Evolutionary conservation across 176 grass and related monocot species (phyloP).

Genomic region (Alloteropsis semialata): DNA sequence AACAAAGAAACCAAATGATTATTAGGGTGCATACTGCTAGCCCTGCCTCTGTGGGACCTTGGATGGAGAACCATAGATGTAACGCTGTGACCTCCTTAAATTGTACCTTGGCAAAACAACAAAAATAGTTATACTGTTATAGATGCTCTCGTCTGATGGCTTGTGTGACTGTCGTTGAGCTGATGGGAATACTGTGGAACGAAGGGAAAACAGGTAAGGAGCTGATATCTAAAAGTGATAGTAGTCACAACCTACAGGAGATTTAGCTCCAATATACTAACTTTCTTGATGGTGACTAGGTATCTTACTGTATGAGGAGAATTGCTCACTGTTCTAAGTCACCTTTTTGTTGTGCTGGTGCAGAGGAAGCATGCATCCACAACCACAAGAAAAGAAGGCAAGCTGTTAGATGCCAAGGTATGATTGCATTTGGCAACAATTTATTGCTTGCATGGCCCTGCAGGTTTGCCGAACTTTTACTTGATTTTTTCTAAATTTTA

Average conservation of each 20-base stretch:
- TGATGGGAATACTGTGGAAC: conserved; percentile 15
- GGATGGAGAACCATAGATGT: conserved; percentile 9
- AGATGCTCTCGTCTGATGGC: conserved; percentile 15
- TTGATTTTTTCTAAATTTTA: conserved; percentile 29
- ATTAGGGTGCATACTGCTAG: not conserved
- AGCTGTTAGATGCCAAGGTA: conserved; percentile 71
- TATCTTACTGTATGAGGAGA: conserved; percentile 26
- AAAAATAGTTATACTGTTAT: conserved; percentile 7
- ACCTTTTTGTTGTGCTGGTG: conserved; percentile 27
- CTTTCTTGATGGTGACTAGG: not conserved
- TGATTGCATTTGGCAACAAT: conserved; percentile 19
- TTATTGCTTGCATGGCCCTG: conserved; percentile 20
- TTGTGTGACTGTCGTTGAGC: not conserved
- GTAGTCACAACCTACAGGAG: conserved; percentile 23
- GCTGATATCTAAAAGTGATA: conserved; percentile 3
- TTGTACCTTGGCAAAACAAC: conserved; percentile 9
- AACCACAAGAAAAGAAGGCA: conserved; percentile 69
- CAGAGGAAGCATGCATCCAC: conserved; percentile 72
- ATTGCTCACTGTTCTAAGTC: conserved; percentile 20
- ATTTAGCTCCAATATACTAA: conserved; percentile 19
- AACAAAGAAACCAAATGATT: conserved; percentile 10
- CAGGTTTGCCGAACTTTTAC: conserved; percentile 29
- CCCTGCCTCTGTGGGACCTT: not conserved
- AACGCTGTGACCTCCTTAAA: conserved; percentile 6
- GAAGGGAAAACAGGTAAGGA: conserved; percentile 15